Percentiles rank a stretch among this genome's conserved stretches.
Evolutionary conservation across 2,329 filamentous ascomycete species (phyloP).

Genomic region (Chrysosporium queenslandicum): DNA sequence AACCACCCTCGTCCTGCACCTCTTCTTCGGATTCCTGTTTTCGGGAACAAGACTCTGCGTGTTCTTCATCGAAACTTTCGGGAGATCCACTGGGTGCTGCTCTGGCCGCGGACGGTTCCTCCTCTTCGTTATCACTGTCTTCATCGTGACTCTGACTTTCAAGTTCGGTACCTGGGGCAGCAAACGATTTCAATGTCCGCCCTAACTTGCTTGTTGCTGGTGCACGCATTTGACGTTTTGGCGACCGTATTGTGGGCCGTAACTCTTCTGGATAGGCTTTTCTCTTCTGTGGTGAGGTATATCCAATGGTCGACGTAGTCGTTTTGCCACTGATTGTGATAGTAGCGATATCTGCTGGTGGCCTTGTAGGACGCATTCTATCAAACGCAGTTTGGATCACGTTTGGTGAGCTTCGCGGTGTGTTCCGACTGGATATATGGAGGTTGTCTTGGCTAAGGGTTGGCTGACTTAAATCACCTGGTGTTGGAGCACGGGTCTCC

Average conservation of each 20-base stretch:
- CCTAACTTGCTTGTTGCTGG: slow-evolving; percentile 34
- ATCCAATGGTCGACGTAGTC: slow-evolving; percentile 55
- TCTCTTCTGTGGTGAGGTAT: slow-evolving; percentile 35
- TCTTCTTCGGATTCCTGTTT: slow-evolving; percentile 20
- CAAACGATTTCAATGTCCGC: slow-evolving; percentile 43
- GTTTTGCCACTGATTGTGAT: slow-evolving; percentile 65
- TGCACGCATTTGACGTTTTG: slow-evolving; percentile 33
- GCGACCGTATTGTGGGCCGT: slow-evolving; percentile 22
- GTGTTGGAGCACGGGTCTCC: not conserved
- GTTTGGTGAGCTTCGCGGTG: slow-evolving; percentile 3
- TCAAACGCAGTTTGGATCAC: slow-evolving; percentile 53
- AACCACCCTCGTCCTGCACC: slow-evolving; percentile 17
- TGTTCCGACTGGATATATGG: not conserved
- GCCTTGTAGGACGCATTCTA: slow-evolving; percentile 54
- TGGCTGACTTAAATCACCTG: slow-evolving; percentile 1
- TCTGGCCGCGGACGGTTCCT: slow-evolving; percentile 25
- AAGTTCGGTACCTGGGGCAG: slow-evolving; percentile 44
- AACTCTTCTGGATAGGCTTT: slow-evolving; percentile 23
- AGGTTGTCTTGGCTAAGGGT: slow-evolving; percentile 3
- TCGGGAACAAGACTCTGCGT: not conserved
- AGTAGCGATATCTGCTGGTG: slow-evolving; percentile 55
- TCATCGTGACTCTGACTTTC: slow-evolving; percentile 14
- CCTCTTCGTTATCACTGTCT: slow-evolving; percentile 11
- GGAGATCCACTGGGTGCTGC: slow-evolving; percentile 22
- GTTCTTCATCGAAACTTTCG: not conserved